These are phyloP conservation scores for Trichosporon sp. DNA, from an alignment of 1,284 basidiomycete species.

Conservation along the genomic window DNA sequence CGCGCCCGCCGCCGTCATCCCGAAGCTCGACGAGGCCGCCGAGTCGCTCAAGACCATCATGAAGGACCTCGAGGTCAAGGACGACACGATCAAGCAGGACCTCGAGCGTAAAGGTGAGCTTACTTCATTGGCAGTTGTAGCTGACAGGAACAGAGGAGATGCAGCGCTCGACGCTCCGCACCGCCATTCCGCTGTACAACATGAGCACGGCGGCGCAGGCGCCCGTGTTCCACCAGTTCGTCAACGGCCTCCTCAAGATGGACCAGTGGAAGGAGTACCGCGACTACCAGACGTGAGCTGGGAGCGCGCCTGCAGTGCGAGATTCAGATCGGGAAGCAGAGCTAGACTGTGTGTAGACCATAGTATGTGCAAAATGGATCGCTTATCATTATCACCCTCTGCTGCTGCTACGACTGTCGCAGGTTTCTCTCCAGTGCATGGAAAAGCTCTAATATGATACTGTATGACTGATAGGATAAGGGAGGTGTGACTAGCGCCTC, in stretches of 20 bases:
- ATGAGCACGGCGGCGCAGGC: constrained; percentile 55
- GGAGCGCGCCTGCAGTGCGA: neutral
- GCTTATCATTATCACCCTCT: neutral
- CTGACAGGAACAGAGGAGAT: constrained; percentile 60
- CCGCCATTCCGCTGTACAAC: constrained; percentile 77
- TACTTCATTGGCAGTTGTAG: neutral
- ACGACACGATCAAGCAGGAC: constrained; percentile 96
- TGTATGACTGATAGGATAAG: neutral
- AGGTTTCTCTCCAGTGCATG: neutral
- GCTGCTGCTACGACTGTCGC: neutral
- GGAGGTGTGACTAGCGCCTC: neutral
- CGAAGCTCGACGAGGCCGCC: constrained; percentile 79
- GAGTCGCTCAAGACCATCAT: constrained; percentile 78
- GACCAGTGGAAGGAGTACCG: constrained; percentile 46
- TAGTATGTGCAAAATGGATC: neutral
- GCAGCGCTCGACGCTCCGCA: constrained; percentile 79
- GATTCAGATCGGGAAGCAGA: neutral
- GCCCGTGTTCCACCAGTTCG: constrained; percentile 69
- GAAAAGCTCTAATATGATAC: constrained; percentile 1
- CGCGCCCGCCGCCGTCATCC: constrained; percentile 72
- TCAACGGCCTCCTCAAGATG: constrained; percentile 45
- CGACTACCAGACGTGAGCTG: constrained; percentile 36
- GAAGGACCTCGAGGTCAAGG: constrained; percentile 83
- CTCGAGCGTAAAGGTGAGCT: constrained; percentile 68
- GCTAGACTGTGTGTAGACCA: neutral